Base-by-base conservation (phyloP, 2,329 filamentous ascomycete species). In the Coniella lustricola region DNA sequence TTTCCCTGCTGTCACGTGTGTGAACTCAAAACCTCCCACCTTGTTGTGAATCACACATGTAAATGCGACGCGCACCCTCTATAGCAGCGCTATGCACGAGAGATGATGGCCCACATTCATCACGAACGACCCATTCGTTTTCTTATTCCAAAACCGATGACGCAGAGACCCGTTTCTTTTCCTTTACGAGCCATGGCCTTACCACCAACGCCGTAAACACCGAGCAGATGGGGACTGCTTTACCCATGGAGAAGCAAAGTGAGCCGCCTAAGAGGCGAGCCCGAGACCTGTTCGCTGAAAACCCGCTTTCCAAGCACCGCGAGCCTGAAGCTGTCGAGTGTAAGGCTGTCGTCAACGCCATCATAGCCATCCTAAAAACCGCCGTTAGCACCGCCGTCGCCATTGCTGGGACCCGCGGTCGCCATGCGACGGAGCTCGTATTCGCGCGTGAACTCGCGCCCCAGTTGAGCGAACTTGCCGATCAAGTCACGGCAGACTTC, bases 391-490 rank as follows among this genome's bases (percentile, higher is more conserved):
- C 59, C 61, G 31, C 36, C 51, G 22, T 36, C 50, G 8, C 44
- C 48, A 45, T 62, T 70, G 49, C 69, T 73, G 54, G 83, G 79
- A 44, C 79, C 78, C 18, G 79, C 81, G 38, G 79, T 79, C 51
- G 84, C 87, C 77, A 94, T 91, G 69, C 90, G 90, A 60, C 88
- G 83, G 59, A 95, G 71, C 67, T 94, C 88, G 69, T 83, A 93
- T 67, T 97, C 91, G 62, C 91, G 90, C 17, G 87, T 95, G 65
- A 97, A 95, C 63, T 94, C 88, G 55, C 87, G 82, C 54, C 85
- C 85, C 51, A 98, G 73, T 55, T 82, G 83, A 48, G 84, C 84
- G 48, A 95, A 79, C 56, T 94, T 84, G 51, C 82, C 78, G 54
- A 98, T 86, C 39, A 96, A 76, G 56, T 90, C 84, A 65, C 86